A percentile compares a stretch with the other conserved stretches of the same genome.
These are phyloP conservation scores for Apocynum venetum DNA, from an alignment of 257 asterid species.

Conservation along the genomic window DNA sequence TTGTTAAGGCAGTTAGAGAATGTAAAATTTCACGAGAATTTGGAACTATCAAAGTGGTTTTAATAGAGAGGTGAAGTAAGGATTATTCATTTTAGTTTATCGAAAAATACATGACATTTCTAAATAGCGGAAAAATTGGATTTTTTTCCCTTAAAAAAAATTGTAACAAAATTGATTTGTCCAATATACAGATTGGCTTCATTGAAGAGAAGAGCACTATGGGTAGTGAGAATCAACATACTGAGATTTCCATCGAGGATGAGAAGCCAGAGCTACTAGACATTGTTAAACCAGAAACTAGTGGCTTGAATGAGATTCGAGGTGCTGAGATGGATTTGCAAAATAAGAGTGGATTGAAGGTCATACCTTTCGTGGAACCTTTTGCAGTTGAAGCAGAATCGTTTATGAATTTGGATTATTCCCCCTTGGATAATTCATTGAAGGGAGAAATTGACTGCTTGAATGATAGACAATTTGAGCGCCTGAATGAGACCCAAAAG, in stretches of 20 bases:
- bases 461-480: neutral
- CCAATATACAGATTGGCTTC: neutral
- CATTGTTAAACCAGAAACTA: neutral
- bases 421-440: neutral
- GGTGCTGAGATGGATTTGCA: neutral
- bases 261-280: neutral
- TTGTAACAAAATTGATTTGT: neutral
- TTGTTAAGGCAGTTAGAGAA: too few relatives aligned
- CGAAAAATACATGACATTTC: too few relatives aligned
- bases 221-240: neutral
- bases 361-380: neutral
- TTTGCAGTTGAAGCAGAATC: neutral
- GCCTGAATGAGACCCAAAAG: neutral
- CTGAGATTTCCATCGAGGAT: neutral
- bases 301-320: neutral
- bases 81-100: too few relatives aligned
- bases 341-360: neutral
- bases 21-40: too few relatives aligned
- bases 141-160: neutral
- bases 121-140: neutral
- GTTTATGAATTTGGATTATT: neutral
- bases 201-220: neutral
- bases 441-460: conserved; percentile 1
- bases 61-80: too few relatives aligned
- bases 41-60: too few relatives aligned